These are phyloP conservation scores for Ascoidea rubescens DNA, from an alignment of 805 yeast genomes.

Conservation along the genomic window DNA sequence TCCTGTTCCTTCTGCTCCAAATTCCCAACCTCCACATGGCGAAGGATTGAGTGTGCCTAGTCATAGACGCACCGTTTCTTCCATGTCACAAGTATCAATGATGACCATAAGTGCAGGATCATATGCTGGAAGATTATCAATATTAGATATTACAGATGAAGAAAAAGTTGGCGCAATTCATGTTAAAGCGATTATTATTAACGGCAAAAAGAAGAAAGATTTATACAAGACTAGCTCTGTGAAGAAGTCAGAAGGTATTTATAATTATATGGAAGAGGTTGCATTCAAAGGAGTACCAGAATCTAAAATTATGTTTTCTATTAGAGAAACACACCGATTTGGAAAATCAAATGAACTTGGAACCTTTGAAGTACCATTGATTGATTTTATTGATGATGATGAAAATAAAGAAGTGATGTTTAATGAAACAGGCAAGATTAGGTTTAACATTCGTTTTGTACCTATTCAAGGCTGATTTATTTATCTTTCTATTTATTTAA, in stretches of 20 bases:
- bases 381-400: not conserved
- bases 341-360: constrained; percentile 50
- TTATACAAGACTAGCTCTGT: constrained; percentile 49
- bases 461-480: no score
- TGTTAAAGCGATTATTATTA: constrained; percentile 39
- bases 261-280: constrained; percentile 48
- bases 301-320: constrained; percentile 43
- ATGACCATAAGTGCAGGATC: not conserved
- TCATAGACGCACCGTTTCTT: constrained; percentile 13
- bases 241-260: constrained; percentile 33
- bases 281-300: constrained; percentile 55
- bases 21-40: no score
- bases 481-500: no score
- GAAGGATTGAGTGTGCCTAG: not conserved
- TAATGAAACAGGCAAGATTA: no score
- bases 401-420: no score
- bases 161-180: constrained; percentile 20
- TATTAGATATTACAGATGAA: constrained; percentile 11
- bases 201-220: constrained; percentile 31
- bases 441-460: no score
- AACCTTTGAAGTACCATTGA: constrained; percentile 11
- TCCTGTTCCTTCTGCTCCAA: not conserved
- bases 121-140: constrained; percentile 7
- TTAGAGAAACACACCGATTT: constrained; percentile 55
- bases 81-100: constrained; percentile 3